Conservation (phyloP, 495 filamentous ascomycete genomes). For the Trypethelium eluteriae region DNA sequence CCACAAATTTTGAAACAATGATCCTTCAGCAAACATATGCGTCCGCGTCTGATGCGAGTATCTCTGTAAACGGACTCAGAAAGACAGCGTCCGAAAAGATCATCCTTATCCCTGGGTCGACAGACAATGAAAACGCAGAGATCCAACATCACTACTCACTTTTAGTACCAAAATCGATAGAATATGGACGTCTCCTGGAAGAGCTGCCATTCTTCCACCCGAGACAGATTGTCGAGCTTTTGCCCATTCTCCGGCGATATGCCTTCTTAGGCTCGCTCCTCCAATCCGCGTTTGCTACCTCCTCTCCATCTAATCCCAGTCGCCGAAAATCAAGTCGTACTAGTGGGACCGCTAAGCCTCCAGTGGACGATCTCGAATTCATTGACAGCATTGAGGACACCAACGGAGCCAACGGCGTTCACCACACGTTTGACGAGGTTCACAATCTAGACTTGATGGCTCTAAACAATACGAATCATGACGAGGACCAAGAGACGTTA, state of each 20-base stretch:
- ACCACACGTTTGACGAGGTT: background rate
- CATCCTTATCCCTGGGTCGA: conserved; percentile 7
- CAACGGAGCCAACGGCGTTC: background rate
- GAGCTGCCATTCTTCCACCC: conserved; percentile 82
- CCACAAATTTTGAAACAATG: conserved; percentile 59
- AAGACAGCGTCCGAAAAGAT: conserved; percentile 25
- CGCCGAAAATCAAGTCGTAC: conserved; percentile 1
- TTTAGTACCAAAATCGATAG: conserved; percentile 55
- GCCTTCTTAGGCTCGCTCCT: conserved; percentile 31
- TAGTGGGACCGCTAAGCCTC: conserved; percentile 19
- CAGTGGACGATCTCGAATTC: conserved; percentile 15
- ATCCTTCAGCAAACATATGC: conserved; percentile 39
- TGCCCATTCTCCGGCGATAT: conserved; percentile 47
- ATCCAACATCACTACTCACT: conserved; percentile 61
- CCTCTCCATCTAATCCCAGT: background rate
- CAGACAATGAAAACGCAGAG: conserved; percentile 36
- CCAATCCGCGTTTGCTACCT: conserved; percentile 17
- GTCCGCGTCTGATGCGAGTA: background rate
- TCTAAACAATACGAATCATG: background rate
- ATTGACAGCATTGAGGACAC: conserved; percentile 11
- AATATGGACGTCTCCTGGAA: conserved; percentile 58
- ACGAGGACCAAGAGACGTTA: conserved; percentile 1
- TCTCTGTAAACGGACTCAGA: conserved; percentile 19
- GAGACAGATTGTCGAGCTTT: conserved; percentile 66
- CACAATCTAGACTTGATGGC: too few relatives aligned